A percentile compares a stretch with the other conserved stretches of the same genome.
These are phyloP conservation scores for Cephaloascus albidus DNA, from an alignment of 805 yeast species.

Conservation along the genomic window DNA sequence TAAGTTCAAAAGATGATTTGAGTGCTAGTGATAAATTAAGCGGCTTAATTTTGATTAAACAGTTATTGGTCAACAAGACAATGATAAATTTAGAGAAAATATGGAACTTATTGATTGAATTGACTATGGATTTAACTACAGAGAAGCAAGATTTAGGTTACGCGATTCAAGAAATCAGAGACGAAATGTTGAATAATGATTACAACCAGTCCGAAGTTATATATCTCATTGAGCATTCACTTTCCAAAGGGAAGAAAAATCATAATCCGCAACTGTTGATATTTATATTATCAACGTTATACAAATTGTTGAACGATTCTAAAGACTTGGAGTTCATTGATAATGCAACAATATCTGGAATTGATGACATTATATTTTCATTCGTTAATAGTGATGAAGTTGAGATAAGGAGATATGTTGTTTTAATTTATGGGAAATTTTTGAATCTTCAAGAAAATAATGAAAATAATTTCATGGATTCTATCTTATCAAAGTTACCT, in stretches of 20 bases:
- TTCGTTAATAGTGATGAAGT: slow-evolving; percentile 20
- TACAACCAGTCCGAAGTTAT: background rate
- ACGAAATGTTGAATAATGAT: slow-evolving; percentile 14
- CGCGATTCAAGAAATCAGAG: slow-evolving; percentile 20
- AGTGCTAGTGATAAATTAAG: slow-evolving; percentile 9
- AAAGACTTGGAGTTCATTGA: slow-evolving; percentile 8
- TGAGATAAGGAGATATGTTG: slow-evolving; percentile 24
- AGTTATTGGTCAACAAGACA: slow-evolving; percentile 18
- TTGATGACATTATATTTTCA: slow-evolving; percentile 20
- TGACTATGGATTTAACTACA: slow-evolving; percentile 7
- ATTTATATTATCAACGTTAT: slow-evolving; percentile 16
- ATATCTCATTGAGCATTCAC: background rate
- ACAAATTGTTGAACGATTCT: slow-evolving; percentile 14
- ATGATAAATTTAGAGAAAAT: slow-evolving; percentile 10
- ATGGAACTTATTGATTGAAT: slow-evolving; percentile 15
- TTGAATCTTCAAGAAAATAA: slow-evolving; percentile 10
- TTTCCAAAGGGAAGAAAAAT: background rate
- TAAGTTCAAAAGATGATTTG: slow-evolving; percentile 2
- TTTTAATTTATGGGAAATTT: slow-evolving; percentile 27
- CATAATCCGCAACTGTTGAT: slow-evolving; percentile 3
- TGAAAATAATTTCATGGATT: slow-evolving; percentile 10
- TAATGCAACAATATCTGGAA: slow-evolving; percentile 8
- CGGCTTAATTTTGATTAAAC: slow-evolving; percentile 27
- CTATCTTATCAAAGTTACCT: slow-evolving; percentile 26
- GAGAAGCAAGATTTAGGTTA: slow-evolving; percentile 10